phyloP scores from a whole-genome alignment of 2,329 filamentous ascomycete species.

The Monilinia fructigena region DNA sequence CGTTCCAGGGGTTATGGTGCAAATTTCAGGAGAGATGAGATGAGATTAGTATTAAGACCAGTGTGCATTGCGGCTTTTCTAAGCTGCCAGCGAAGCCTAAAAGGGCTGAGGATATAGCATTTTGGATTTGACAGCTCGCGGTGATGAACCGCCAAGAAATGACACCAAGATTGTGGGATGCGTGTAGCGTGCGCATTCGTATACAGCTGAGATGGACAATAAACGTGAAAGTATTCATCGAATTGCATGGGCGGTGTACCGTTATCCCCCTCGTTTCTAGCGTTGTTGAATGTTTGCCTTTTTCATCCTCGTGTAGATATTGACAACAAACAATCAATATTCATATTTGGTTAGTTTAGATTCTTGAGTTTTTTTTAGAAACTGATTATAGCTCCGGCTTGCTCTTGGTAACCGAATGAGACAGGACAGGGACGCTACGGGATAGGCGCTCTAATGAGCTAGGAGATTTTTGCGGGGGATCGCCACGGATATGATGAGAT shows the following conservation, averaged over 20 bases:
- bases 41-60: background rate
- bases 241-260: background rate
- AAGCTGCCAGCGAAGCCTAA: background rate
- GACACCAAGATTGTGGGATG: background rate
- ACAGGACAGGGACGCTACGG: background rate
- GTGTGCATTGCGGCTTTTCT: background rate
- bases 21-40: background rate
- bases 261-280: too few relatives aligned
- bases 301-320: too few relatives aligned
- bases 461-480: constrained; percentile 7
- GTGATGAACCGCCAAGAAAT: background rate
- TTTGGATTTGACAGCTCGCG: too few relatives aligned
- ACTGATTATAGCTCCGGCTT: too few relatives aligned
- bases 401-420: background rate
- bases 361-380: too few relatives aligned
- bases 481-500: background rate
- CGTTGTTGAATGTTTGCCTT: too few relatives aligned
- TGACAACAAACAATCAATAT: too few relatives aligned
- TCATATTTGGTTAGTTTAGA: too few relatives aligned
- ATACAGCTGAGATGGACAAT: background rate
- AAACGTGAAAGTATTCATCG: background rate
- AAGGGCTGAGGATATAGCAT: too few relatives aligned
- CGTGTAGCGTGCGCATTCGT: background rate
- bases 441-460: background rate
- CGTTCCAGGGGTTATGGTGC: background rate